Base-by-base conservation (phyloP, 169 alveolate species). In the Plasmodium inui region DNA sequence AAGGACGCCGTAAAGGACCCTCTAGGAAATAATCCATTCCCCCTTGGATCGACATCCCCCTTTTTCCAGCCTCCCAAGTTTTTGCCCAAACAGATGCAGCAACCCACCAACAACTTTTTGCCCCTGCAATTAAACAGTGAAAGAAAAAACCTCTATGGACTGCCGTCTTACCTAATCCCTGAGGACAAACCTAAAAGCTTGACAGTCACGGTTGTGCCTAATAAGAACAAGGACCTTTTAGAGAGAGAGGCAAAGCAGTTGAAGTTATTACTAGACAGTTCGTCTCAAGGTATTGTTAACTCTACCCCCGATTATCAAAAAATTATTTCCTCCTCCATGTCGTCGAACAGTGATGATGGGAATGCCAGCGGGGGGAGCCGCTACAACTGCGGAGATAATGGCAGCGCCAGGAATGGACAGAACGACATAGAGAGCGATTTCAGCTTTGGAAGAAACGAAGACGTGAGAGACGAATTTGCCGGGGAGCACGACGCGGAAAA, bases 251-350 rank as follows among this genome's bases (percentile, higher is more conserved):
- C 94, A 79, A 89, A 79, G 82, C 82, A 79, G 71, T 26, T 89
- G 82, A 89, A 89, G 70, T n/a, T 32, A 4, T 79, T 89, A 55
- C 50, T 89, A 79, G 94, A 89, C 50, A 89, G 39, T 39, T 78
- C 94, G 61, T 89, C 94, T 67, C 82, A 89, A 89, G 94, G 94
- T 12, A 89, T 89, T 89, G 94, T 89, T 79, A 89, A 89, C 82
- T 89, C 94, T n/a, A 89, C 94, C 46, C 94, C 94, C 19, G 90
- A 89, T 89, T 89, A 89, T 78, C 94, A 89, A 53, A 89, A 89
- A 57, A 79, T 89, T 7, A 79, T 79, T 50, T 39, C 89, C 53
- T 41, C 82, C 26, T 72, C 94, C 26, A 46, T 22, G 46, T 34
- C 61, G 34, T 89, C 94, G 46, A 89, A 53, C 53, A 83, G 17